These are phyloP conservation scores for Eucalyptus tenuipes DNA, from an alignment of 345 rosid species.

Conservation along the genomic window DNA sequence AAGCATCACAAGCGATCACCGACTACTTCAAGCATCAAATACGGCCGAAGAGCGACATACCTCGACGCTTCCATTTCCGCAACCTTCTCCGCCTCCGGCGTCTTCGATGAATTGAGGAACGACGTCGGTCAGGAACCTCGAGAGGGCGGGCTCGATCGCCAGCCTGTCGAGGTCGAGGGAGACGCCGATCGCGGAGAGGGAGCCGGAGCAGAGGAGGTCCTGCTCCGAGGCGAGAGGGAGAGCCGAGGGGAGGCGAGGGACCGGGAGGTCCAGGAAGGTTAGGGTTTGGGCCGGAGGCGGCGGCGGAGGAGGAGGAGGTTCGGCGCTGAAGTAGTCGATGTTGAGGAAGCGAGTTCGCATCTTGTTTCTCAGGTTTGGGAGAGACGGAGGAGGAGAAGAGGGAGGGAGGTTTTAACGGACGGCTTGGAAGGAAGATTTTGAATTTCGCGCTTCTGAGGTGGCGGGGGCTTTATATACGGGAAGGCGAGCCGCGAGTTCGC, in stretches of 20 bases:
- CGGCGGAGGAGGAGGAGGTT: not conserved
- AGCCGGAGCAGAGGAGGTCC: conserved; percentile 13
- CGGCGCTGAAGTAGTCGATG: conserved; percentile 29
- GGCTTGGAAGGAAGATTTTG: not conserved
- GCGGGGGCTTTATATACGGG: not conserved
- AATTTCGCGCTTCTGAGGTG: not conserved
- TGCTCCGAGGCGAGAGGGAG: conserved; percentile 3
- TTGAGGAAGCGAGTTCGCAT: conserved; percentile 80
- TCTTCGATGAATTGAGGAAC: conserved; percentile 34
- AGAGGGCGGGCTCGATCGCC: conserved; percentile 40
- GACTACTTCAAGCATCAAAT: not conserved
- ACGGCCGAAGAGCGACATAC: not conserved
- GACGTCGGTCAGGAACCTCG: conserved; percentile 37
- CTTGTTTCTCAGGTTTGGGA: not conserved
- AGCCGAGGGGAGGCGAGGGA: conserved; percentile 24
- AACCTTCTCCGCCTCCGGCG: conserved; percentile 3
- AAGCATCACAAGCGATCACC: not conserved
- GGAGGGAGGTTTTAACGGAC: not conserved
- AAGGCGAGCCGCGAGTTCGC: not conserved
- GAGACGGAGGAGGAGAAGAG: not conserved
- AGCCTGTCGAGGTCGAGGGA: conserved; percentile 17
- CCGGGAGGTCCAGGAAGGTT: conserved; percentile 51
- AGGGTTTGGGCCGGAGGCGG: conserved; percentile 22
- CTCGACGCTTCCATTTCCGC: not conserved
- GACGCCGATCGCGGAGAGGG: not conserved